Base-by-base conservation (phyloP, 148 eudicot species). In the Nepenthes mirabilis region DNA sequence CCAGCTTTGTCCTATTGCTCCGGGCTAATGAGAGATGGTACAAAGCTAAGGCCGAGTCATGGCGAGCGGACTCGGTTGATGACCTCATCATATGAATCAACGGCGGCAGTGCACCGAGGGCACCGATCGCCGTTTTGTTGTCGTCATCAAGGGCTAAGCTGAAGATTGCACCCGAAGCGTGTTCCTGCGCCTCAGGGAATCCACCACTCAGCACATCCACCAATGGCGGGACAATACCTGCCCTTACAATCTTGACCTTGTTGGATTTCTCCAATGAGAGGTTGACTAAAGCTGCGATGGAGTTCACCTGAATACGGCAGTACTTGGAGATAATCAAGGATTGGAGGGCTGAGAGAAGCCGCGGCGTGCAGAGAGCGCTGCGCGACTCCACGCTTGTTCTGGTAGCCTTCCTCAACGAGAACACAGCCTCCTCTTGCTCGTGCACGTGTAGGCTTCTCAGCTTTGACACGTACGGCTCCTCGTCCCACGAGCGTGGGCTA, bases 101-200 rank as follows among this genome's bases (percentile, higher is more conserved):
- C 4, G 96, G 98, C 40, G 68, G 85, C 58, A 88, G 59, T 11
- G 91, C 95, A 8, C 91, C 95, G 0, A 91, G 72, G 6, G 86
- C 98, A 0, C 98, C 96, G 11, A 91, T 82, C 0, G 95, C 96
- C 0, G 91, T 91, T 70, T 91, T 88, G 77, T 91, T 91, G 13
- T 74, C 82, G 68, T 85, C 86, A 37, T 82, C 94, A 8, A 91
- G 75, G 2, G 94, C 82, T 37, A 91, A 71, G 69, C 98, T 91
- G 75, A 91, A 91, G 59, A 91, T 75, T 1, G 88, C 91, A 3
- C 98, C 96, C 9, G 85, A 80, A 2, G 94, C 95, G 52, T 91
- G 98, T 57, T 91, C 98, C 62, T 81, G 86, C 3, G 88, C 72
- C 77, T 91, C 98, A 1, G 85, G 70, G 53, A 40, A 83, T 51